Conservation (phyloP, 805 yeast species). For the Schwanniomyces occidentalis region DNA sequence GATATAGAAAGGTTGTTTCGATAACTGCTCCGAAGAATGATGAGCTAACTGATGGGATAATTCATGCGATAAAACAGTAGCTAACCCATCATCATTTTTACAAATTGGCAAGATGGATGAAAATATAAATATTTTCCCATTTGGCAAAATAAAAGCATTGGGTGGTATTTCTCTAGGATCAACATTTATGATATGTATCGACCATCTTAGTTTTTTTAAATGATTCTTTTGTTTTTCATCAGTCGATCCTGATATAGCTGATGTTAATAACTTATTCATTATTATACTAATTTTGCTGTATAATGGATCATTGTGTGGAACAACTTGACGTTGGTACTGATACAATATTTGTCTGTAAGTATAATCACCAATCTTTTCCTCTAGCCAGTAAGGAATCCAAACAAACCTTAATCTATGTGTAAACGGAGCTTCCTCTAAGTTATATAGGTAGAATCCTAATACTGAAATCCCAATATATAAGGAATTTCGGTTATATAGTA, state of each 20-base stretch:
- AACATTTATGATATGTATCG: constrained; percentile 65
- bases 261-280: constrained; percentile 63
- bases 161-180: constrained; percentile 76
- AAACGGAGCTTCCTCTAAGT: constrained; percentile 78
- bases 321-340: constrained; percentile 51
- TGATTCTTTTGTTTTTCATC: constrained; percentile 36
- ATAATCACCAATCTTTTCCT: constrained; percentile 58
- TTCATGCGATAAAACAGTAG: constrained; percentile 94
- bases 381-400: constrained; percentile 68
- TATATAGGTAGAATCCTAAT: constrained; percentile 27
- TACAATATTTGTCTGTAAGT: constrained; percentile 61
- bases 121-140: constrained; percentile 93
- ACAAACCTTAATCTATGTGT: constrained; percentile 72
- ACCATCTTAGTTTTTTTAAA: constrained; percentile 60
- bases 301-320: constrained; percentile 66
- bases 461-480: constrained; percentile 32
- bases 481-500: constrained; percentile 27
- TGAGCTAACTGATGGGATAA: constrained; percentile 92
- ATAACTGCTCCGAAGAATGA: constrained; percentile 82
- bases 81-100: constrained; percentile 82
- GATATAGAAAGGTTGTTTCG: constrained; percentile 72
- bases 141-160: constrained; percentile 94
- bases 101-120: constrained; percentile 77
- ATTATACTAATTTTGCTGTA: constrained; percentile 56
- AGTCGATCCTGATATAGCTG: constrained; percentile 44